Evolutionary conservation across 2,329 filamentous ascomycete genomes (phyloP).

Genomic region (Furcasterigmium furcatum): DNA sequence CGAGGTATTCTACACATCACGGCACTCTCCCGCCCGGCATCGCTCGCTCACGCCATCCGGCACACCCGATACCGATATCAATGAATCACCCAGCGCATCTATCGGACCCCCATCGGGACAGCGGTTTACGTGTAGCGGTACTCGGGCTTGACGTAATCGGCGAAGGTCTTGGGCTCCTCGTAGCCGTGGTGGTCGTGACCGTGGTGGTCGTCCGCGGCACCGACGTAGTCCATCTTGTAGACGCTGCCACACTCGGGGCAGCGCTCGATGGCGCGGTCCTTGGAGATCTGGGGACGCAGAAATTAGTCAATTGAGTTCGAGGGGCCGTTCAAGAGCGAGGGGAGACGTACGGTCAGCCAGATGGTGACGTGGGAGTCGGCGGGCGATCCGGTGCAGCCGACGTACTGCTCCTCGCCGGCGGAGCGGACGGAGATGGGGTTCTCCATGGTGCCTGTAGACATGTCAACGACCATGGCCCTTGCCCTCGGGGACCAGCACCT

Average conservation of each 20-base stretch:
- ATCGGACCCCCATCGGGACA: too few species aligned
- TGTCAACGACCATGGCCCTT: constrained; percentile 3
- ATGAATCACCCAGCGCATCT: not conserved
- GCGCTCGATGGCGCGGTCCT: constrained; percentile 87
- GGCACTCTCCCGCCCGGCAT: constrained; percentile 5
- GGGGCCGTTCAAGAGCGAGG: constrained; percentile 1
- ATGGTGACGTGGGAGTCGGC: constrained; percentile 86
- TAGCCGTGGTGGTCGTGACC: constrained; percentile 44
- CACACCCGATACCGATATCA: constrained; percentile 2
- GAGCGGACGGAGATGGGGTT: constrained; percentile 89
- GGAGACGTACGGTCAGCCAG: constrained; percentile 78
- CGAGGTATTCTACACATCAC: constrained; percentile 36
- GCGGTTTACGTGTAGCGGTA: constrained; percentile 71
- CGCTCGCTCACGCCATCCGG: not conserved
- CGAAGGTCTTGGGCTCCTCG: constrained; percentile 91
- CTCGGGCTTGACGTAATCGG: constrained; percentile 91
- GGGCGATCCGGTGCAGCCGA: constrained; percentile 91
- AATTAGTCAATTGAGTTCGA: too few species aligned
- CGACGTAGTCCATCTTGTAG: constrained; percentile 97
- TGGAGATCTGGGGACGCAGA: constrained; percentile 60
- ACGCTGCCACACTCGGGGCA: constrained; percentile 96
- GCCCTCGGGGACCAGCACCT: not conserved
- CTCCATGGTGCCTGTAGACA: constrained; percentile 71
- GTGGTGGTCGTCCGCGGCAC: constrained; percentile 72
- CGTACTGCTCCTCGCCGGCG: constrained; percentile 93